A percentile compares a stretch with the other conserved stretches of the same genome.
phyloP scores from a whole-genome alignment of 192 early-diverging fungal genomes.

The Coemansia guatemalensis region DNA sequence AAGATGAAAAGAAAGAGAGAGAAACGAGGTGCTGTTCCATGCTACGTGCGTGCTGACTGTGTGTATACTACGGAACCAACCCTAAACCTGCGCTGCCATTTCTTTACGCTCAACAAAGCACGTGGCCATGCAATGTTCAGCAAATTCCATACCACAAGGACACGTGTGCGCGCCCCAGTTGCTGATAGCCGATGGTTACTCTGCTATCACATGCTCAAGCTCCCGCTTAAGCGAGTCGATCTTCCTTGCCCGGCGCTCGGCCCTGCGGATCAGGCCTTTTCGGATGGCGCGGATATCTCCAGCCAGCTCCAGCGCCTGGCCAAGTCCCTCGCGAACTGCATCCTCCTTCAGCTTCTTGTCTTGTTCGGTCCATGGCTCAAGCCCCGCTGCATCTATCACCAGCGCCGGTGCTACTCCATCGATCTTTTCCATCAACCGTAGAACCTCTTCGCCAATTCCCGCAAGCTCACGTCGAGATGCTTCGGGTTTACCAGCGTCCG shows the following conservation, averaged over 20 bases:
- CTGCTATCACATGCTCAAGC: neutral
- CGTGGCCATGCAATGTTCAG: too few relatives aligned
- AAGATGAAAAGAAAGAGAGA: too few relatives aligned
- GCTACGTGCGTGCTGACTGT: too few relatives aligned
- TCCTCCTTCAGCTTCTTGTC: conserved; percentile 24
- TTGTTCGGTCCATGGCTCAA: conserved; percentile 51
- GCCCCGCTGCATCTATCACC: conserved; percentile 41
- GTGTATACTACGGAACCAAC: too few relatives aligned
- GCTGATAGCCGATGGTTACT: too few relatives aligned
- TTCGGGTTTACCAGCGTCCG: neutral
- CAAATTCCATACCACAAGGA: too few relatives aligned
- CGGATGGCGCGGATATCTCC: conserved; percentile 40
- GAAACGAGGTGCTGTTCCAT: too few relatives aligned
- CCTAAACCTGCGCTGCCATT: too few relatives aligned
- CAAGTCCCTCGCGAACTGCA: conserved; percentile 22
- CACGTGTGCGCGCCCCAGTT: too few relatives aligned
- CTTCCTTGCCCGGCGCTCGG: conserved; percentile 27
- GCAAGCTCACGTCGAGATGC: conserved; percentile 17
- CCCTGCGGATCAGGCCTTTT: conserved; percentile 34
- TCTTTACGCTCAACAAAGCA: too few relatives aligned
- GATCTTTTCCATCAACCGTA: conserved; percentile 46
- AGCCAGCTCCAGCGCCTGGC: conserved; percentile 36
- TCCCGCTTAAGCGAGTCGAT: conserved; percentile 26
- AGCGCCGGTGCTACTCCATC: conserved; percentile 45
- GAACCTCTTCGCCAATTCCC: conserved; percentile 26